Percentiles rank a stretch among this genome's conserved stretches.
These are phyloP conservation scores for Sistotremastrum niveocremeum DNA, from an alignment of 768 basidiomycete species.

Conservation along the genomic window DNA sequence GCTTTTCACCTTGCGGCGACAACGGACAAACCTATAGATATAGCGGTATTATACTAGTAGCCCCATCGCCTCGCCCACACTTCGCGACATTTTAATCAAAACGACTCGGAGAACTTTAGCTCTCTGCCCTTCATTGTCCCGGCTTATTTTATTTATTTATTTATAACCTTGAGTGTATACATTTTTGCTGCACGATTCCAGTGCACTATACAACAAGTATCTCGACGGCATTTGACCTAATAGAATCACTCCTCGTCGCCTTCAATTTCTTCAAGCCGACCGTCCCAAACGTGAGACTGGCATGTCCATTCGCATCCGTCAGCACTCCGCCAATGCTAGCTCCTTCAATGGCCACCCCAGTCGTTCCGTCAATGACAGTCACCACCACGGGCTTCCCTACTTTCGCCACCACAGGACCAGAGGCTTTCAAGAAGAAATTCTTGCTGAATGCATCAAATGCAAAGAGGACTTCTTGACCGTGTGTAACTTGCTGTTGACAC, in stretches of 20 bases:
- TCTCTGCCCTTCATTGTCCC: too few species aligned
- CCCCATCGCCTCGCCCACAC: too few species aligned
- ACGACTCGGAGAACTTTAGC: too few species aligned
- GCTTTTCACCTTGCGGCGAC: too few species aligned
- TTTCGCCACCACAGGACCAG: conserved; percentile 17
- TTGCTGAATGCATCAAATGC: conserved; percentile 26
- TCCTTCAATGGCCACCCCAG: conserved; percentile 19
- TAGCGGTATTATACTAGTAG: too few species aligned
- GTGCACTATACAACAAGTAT: background rate
- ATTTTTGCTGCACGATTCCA: too few species aligned
- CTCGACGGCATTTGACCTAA: conserved; percentile 20
- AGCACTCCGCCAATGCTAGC: conserved; percentile 16
- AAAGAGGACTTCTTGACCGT: conserved; percentile 21
- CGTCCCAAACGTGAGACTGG: conserved; percentile 15
- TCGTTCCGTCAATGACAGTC: conserved; percentile 26
- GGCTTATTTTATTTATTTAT: too few species aligned
- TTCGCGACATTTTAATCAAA: too few species aligned
- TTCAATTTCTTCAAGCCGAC: conserved; percentile 17
- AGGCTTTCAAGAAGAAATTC: conserved; percentile 21
- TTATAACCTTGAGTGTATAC: too few species aligned
- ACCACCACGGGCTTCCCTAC: conserved; percentile 17
- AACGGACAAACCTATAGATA: too few species aligned
- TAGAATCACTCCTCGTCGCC: conserved; percentile 19
- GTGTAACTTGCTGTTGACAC: conserved; percentile 24
- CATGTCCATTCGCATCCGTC: conserved; percentile 16